Conservation (phyloP, 495 filamentous ascomycete genomes). For the Aspergillus heteromorphus region DNA sequence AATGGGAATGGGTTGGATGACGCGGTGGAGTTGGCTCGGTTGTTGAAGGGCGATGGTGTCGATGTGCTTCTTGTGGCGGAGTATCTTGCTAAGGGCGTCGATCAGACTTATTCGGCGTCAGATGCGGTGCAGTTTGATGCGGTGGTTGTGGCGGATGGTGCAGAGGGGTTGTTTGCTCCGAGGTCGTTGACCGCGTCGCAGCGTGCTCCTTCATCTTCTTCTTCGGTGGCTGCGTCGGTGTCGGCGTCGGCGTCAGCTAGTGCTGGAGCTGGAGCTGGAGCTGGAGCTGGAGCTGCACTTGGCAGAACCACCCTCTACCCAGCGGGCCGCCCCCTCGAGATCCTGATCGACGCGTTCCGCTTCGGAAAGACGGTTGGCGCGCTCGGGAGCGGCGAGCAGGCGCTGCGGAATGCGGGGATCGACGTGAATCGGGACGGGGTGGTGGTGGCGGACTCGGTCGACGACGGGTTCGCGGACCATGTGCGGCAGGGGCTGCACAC, state of each 20-base stretch:
- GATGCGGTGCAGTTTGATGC: slow-evolving; percentile 71
- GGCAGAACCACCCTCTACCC: slow-evolving; percentile 50
- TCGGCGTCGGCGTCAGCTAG: too few species aligned
- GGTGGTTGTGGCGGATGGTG: slow-evolving; percentile 55
- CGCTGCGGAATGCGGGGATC: slow-evolving; percentile 42
- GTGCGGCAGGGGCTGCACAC: slow-evolving; percentile 57
- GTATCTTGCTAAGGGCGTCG: slow-evolving; percentile 47
- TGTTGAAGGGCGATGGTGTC: slow-evolving; percentile 45
- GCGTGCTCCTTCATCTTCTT: slow-evolving; percentile 16
- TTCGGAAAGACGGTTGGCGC: slow-evolving; percentile 71
- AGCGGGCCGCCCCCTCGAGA: slow-evolving; percentile 56
- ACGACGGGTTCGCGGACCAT: slow-evolving; percentile 34
- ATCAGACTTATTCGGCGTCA: slow-evolving; percentile 65
- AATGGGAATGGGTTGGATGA: too few species aligned
- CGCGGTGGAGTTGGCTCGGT: slow-evolving; percentile 41
- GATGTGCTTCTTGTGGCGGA: slow-evolving; percentile 61
- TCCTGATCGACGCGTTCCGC: slow-evolving; percentile 59
- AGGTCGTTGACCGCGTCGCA: slow-evolving; percentile 17
- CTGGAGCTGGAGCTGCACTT: too few species aligned
- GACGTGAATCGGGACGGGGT: slow-evolving; percentile 44
- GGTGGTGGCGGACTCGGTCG: slow-evolving; percentile 28
- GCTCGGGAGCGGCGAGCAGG: slow-evolving; percentile 43
- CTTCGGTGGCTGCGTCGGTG: slow-evolving; percentile 8
- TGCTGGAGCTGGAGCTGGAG: too few species aligned
- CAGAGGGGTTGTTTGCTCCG: slow-evolving; percentile 47